Evolutionary conservation across 2,329 filamentous ascomycete species (phyloP), one percentile per base, ranked within the genome.

Genomic region (Trichoderma brevicompactum): DNA sequence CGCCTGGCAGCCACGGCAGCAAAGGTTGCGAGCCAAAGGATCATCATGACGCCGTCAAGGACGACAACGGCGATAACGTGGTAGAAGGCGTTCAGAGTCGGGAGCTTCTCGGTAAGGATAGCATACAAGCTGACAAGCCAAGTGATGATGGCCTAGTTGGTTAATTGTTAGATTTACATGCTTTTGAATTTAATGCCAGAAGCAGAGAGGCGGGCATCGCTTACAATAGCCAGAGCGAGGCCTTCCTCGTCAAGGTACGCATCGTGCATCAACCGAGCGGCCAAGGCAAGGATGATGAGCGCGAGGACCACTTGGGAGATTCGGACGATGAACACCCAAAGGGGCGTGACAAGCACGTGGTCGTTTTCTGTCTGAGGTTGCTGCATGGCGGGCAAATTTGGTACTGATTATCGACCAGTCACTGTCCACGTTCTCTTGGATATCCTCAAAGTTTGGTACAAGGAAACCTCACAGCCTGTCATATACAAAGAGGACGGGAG

Each of bases 1-100:
- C 81, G 78, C 59, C 70, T 73, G 19, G 77, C 75, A 8, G 81
- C 81, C 13, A 75, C 75, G 32, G 79, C 76, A 15, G 76, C 76
- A 66, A 74, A 79, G n/a, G 77, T 76, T 0, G 79, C 76, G 17
- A 84, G 78, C 82, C 82, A 84, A 61, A 84, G 75, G 64, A 84
- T 69, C 53, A 79, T 69, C 72, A 83, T 74, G 49, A 82, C 72
- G 4, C 70, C 75, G 52, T 83, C 81, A 23, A 83, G 74, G 13
- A 72, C 72, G 7, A 83, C 71, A 9, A 82, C 74, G 46, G 80
- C 81, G 68, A 79, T 75, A 65, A 82, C 75, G 67, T 83, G 78
- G 69, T 84, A 83, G 17, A 72, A 70, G 1, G 61, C 28, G 19
- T 73, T 77, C 44, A 79, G 73, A 5, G 70, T 66, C 7, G 73